Conservation (phyloP, 768 basidiomycete species). For the Lentinula raphanica region DNA sequence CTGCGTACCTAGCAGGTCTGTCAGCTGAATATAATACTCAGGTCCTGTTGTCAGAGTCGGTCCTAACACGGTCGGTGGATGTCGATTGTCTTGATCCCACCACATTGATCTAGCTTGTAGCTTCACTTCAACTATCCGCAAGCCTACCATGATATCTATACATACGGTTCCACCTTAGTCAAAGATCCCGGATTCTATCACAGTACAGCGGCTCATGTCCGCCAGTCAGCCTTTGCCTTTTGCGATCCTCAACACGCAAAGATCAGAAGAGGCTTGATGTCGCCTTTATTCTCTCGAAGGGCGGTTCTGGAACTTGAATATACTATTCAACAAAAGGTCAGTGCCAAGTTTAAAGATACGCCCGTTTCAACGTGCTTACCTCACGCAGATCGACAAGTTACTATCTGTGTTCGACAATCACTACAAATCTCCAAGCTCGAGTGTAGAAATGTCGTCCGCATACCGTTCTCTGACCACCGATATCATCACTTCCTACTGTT, state of each 20-base stretch:
- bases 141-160: constrained; percentile 21
- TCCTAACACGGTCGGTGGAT: constrained; percentile 18
- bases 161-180: constrained; percentile 7
- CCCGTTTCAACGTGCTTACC: neutral
- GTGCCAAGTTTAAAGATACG: neutral
- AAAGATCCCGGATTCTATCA: constrained; percentile 13
- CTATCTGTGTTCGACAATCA: neutral
- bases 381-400: constrained; percentile 6
- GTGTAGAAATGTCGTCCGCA: constrained; percentile 10
- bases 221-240: constrained; percentile 9
- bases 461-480: constrained; percentile 15
- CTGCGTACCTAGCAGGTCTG: neutral
- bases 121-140: constrained; percentile 19
- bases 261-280: constrained; percentile 11
- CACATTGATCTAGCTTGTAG: constrained; percentile 2
- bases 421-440: neutral
- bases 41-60: constrained; percentile 20
- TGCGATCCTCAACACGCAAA: constrained; percentile 12
- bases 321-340: constrained; percentile 11
- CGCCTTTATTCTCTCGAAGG: constrained; percentile 15
- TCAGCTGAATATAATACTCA: neutral
- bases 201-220: constrained; percentile 5
- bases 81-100: neutral
- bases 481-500: constrained; percentile 16
- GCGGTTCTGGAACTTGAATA: constrained; percentile 13